Conservation (phyloP, 352 stramenopile genomes). For the Blastocystis hominis region DNA sequence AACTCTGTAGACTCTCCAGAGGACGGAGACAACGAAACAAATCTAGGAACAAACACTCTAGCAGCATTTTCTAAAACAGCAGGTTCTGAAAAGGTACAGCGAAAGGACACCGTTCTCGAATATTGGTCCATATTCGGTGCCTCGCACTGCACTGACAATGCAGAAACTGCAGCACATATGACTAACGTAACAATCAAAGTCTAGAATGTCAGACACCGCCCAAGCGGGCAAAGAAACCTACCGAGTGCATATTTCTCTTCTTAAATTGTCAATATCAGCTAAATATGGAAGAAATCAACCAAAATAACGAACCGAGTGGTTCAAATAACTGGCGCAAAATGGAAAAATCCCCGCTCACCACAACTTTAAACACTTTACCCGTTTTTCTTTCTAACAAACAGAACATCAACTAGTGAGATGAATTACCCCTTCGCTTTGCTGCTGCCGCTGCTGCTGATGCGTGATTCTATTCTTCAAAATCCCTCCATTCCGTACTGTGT, state of each 20-base stretch:
- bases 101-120: background rate
- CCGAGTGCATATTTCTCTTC: background rate
- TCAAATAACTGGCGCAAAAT: background rate
- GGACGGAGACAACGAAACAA: slow-evolving; percentile 23
- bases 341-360: slow-evolving; percentile 13
- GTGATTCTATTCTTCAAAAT: background rate
- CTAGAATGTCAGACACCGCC: slow-evolving; percentile 25
- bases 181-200: slow-evolving; percentile 51
- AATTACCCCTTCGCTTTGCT: too few species aligned
- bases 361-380: background rate
- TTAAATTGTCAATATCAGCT: background rate
- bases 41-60: slow-evolving; percentile 10
- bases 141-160: slow-evolving; percentile 23
- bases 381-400: background rate
- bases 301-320: background rate
- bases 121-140: slow-evolving; percentile 7
- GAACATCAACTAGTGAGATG: background rate
- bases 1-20: background rate
- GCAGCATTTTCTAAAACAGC: slow-evolving; percentile 4
- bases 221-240: background rate
- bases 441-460: background rate
- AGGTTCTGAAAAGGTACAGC: slow-evolving; percentile 28
- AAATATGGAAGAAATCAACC: background rate
- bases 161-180: background rate
- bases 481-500: background rate